These are phyloP conservation scores for Colletotrichum truncatum DNA, from an alignment of 2,329 filamentous ascomycete genomes.

Conservation along the genomic window DNA sequence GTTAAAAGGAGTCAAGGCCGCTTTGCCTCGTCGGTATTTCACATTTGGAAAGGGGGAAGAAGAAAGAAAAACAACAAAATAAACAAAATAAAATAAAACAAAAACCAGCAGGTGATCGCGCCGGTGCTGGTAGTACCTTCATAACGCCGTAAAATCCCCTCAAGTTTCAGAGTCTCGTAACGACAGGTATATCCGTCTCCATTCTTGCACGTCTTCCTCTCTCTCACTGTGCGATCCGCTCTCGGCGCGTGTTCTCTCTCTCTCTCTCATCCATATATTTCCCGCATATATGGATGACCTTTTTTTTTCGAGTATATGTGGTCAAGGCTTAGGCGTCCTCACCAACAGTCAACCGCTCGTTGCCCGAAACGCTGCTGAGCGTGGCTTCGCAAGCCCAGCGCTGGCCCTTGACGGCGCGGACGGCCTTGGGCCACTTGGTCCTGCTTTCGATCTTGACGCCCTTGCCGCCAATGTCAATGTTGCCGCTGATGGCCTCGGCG, in stretches of 20 bases:
- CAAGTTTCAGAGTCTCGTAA: background rate
- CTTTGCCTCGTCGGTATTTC: background rate
- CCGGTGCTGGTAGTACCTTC: background rate
- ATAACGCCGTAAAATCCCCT: background rate
- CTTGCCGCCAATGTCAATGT: conserved; percentile 49
- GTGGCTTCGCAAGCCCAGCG: background rate
- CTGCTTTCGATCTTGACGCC: conserved; percentile 50
- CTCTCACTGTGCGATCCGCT: too few relatives aligned
- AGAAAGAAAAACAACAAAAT: too few relatives aligned
- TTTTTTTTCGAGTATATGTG: background rate
- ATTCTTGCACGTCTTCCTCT: too few relatives aligned
- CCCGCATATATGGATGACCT: background rate
- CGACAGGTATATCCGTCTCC: conserved; percentile 15
- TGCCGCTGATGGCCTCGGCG: conserved; percentile 51
- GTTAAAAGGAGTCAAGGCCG: background rate
- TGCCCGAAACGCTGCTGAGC: conserved; percentile 10
- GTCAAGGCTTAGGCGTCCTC: background rate
- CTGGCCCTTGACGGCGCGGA: conserved; percentile 39
- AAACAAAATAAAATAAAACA: background rate
- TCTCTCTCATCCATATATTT: conserved; percentile 5
- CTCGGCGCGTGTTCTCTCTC: too few relatives aligned
- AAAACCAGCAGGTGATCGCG: too few relatives aligned
- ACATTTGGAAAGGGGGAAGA: background rate
- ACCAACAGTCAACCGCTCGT: background rate
- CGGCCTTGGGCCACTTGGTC: conserved; percentile 44